Evolutionary conservation across 2,329 filamentous ascomycete genomes (phyloP), one percentile per base, ranked within the genome.

Genomic region (Calonectria multiphialidica): DNA sequence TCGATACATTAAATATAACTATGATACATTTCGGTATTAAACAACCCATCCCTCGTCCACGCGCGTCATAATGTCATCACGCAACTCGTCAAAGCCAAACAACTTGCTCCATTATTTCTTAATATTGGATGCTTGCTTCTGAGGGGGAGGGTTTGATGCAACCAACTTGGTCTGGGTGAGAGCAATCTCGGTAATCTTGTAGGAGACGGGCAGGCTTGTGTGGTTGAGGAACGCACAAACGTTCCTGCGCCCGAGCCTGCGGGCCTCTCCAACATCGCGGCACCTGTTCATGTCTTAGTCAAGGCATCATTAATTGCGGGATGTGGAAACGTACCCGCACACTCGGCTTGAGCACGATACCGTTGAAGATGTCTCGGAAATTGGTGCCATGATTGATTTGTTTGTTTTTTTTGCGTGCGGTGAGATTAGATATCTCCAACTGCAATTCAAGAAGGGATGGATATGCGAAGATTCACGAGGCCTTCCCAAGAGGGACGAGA

Each of bases 361-460:
- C 25, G 25, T 63, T 30, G 66, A 68, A 37, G 55, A 53, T 13
- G 55, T 30, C 28, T 50, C 18, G 18, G 25, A 42, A 28, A 13
- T 63, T n/a, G 61, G 44, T 5, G 66, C 15, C 66, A 68, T 68
- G 35, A 9, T 53, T 35, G 33, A 28, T 45, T 62, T 25, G 18
- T 21, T 35, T 8, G 42, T 33, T 2, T 3, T 15, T 3, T 35
- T n/a, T 33, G 15, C n/a, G 13, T 40, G 16, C 21, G 9, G 53
- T 21, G 35, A 59, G 8, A 8, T 16, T 16, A 9, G 21, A 30
- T 30, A 30, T 8, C 28, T 30, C 21, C 53, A 15, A 59, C 15
- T 40, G 8, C 16, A 10, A 8, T 40, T 40, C 13, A 37, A 28
- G 15, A n/a, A 4, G 18, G 23, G 13, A 30, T 25, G 2, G n/a